Evolutionary conservation across 1,284 basidiomycete genomes (phyloP).

Genomic region (Austroboletus rostrupii): DNA sequence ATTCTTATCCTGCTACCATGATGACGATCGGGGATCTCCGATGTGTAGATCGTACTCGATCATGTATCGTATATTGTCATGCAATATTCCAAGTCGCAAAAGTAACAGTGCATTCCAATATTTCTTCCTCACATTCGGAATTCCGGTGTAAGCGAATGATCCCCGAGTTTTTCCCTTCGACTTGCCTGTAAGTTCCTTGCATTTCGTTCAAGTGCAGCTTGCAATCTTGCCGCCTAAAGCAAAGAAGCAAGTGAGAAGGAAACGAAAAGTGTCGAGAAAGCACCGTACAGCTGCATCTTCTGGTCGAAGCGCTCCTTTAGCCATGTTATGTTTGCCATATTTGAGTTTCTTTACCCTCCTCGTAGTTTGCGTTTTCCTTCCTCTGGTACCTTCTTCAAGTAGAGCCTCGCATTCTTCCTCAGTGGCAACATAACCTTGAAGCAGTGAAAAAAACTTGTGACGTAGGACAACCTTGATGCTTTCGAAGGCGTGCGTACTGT

Average conservation of each 20-base stretch:
- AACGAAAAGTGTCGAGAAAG: background rate
- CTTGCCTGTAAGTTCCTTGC: slow-evolving; percentile 40
- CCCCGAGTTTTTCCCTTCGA: slow-evolving; percentile 25
- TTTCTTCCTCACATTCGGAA: slow-evolving; percentile 6
- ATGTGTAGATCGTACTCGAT: slow-evolving; percentile 10
- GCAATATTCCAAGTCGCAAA: slow-evolving; percentile 19
- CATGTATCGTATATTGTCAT: slow-evolving; percentile 26
- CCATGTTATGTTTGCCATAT: slow-evolving; percentile 78
- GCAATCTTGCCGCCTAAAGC: slow-evolving; percentile 49
- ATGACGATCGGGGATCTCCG: slow-evolving; percentile 10
- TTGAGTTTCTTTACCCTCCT: slow-evolving; percentile 45
- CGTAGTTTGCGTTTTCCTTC: slow-evolving; percentile 39
- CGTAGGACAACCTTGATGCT: slow-evolving; percentile 82
- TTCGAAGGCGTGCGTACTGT: slow-evolving; percentile 67
- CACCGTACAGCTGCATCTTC: slow-evolving; percentile 72
- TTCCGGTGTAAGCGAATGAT: slow-evolving; percentile 22
- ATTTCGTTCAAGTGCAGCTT: slow-evolving; percentile 57
- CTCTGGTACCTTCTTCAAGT: slow-evolving; percentile 47
- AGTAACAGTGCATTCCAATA: slow-evolving; percentile 14
- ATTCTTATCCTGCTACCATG: slow-evolving; percentile 5
- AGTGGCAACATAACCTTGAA: slow-evolving; percentile 67
- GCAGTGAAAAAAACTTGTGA: slow-evolving; percentile 81
- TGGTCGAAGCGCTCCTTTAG: slow-evolving; percentile 72
- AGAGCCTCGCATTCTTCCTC: slow-evolving; percentile 70
- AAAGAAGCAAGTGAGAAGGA: slow-evolving; percentile 1